Conservation (phyloP, 208 protist genomes). For the Trypanosoma avium region DNA sequence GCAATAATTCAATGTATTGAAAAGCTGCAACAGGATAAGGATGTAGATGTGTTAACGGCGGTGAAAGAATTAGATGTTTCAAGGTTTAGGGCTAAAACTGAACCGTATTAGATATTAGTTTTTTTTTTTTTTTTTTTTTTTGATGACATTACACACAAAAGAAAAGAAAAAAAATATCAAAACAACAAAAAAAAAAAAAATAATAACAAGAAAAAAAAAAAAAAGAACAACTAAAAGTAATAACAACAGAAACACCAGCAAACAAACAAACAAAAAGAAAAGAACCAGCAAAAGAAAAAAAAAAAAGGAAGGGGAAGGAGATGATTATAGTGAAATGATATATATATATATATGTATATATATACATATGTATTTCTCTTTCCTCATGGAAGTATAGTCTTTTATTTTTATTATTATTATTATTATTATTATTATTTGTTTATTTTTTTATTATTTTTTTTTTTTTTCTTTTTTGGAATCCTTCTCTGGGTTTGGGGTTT, state of each 20-base stretch:
- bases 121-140: too few relatives aligned
- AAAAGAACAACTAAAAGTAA: neutral
- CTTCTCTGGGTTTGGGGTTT: too few relatives aligned
- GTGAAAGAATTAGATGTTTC: constrained; percentile 2
- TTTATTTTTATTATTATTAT: too few relatives aligned
- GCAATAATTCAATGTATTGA: constrained; percentile 42
- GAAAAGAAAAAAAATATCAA: neutral
- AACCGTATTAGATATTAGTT: constrained; percentile 1
- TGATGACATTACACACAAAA: too few relatives aligned
- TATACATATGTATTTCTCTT: too few relatives aligned
- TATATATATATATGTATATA: too few relatives aligned
- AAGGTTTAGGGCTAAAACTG: neutral
- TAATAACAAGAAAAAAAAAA: constrained; percentile 3
- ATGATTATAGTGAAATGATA: neutral
- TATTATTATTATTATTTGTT: neutral
- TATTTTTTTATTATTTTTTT: constrained; percentile 15
- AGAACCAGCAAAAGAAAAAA: neutral
- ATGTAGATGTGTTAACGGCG: constrained; percentile 49
- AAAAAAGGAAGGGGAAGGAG: neutral
- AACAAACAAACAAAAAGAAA: constrained; percentile 12
- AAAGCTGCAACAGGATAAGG: constrained; percentile 47
- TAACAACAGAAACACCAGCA: neutral
- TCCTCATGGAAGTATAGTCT: too few relatives aligned
- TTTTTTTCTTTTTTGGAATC: too few relatives aligned
- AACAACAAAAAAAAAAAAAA: constrained; percentile 2